Percentiles rank a stretch among this genome's conserved stretches.
These are phyloP conservation scores for Musa balbisiana DNA, from an alignment of 202 grass and related monocot species.

Conservation along the genomic window DNA sequence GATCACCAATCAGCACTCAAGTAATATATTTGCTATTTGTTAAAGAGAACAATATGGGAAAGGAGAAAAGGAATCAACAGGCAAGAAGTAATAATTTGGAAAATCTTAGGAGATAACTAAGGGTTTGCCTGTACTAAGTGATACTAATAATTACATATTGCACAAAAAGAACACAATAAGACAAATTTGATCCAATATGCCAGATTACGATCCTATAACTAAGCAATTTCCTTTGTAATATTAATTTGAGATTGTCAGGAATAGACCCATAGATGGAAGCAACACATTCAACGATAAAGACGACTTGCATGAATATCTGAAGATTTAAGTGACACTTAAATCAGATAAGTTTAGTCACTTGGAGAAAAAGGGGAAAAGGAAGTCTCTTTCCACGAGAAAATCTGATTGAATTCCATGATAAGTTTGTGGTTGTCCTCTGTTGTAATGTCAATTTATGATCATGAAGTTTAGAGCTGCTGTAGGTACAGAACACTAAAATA, in stretches of 20 bases:
- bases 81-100: neutral
- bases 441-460: neutral
- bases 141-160: neutral
- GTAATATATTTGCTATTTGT: neutral
- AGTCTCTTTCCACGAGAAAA: neutral
- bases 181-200: neutral
- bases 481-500: no score
- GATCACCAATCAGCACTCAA: neutral
- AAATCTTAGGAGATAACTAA: neutral
- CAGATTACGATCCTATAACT: neutral
- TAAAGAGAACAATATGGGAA: neutral
- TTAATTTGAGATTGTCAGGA: no score
- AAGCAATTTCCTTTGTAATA: neutral
- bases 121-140: neutral
- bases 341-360: neutral
- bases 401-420: neutral
- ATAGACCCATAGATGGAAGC: no score
- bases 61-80: neutral
- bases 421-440: neutral
- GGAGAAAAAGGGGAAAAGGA: neutral
- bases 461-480: neutral
- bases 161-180: no score
- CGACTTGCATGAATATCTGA: neutral
- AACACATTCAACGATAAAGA: neutral
- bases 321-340: neutral